phyloP scores from a whole-genome alignment of 192 early-diverging fungal genomes.

The Gorgonomyces haynaldii region DNA sequence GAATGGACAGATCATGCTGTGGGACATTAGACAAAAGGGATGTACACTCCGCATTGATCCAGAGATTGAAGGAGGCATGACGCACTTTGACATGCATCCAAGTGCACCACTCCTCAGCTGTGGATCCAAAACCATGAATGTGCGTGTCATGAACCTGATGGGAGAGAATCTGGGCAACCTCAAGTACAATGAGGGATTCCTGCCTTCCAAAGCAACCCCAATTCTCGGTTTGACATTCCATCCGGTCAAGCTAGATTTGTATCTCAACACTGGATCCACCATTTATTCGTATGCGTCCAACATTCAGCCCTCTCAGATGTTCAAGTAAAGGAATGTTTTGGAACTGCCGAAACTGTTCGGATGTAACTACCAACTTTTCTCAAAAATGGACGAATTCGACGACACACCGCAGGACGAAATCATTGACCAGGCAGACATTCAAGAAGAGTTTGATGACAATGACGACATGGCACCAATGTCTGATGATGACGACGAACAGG shows the following conservation, averaged over 20 bases:
- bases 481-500: conserved; percentile 27
- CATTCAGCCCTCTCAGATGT: background rate
- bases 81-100: conserved; percentile 23
- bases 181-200: background rate
- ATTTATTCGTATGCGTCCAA: background rate
- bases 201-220: background rate
- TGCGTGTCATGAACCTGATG: background rate
- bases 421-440: conserved; percentile 6
- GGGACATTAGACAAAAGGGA: conserved; percentile 19
- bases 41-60: conserved; percentile 2
- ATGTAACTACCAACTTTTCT: no score
- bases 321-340: no score
- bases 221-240: conserved; percentile 43
- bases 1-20: conserved; percentile 26
- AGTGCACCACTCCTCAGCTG: conserved; percentile 10
- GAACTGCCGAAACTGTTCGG: no score
- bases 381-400: no score
- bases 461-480: conserved; percentile 35
- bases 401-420: no score
- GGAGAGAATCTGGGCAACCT: background rate
- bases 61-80: conserved; percentile 12
- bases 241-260: conserved; percentile 49
- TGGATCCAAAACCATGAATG: background rate
- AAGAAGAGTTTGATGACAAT: conserved; percentile 36
- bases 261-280: conserved; percentile 1